Evolutionary conservation across 805 yeast species (phyloP).

Genomic region (Lipomyces sp.): DNA sequence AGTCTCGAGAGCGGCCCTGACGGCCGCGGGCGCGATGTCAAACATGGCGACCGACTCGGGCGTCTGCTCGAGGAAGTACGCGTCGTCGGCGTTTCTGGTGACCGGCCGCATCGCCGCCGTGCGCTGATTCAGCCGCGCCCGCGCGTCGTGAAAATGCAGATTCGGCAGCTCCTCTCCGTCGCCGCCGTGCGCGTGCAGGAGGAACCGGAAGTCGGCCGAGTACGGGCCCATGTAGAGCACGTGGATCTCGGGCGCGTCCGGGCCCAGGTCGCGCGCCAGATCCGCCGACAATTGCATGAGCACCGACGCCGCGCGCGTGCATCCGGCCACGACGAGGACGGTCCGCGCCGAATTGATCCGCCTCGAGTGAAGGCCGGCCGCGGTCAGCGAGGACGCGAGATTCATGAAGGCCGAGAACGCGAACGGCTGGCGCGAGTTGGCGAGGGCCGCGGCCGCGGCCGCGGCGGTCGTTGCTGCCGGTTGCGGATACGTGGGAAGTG

Average conservation of each 20-base stretch:
- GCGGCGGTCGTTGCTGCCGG: not conserved
- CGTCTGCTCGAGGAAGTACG: not conserved
- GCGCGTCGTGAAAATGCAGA: conserved; percentile 21
- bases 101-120: conserved; percentile 4
- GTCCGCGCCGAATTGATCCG: not conserved
- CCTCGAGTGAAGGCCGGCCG: conserved; percentile 2
- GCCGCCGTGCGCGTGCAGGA: conserved; percentile 12
- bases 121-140: conserved; percentile 23
- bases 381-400: conserved; percentile 8
- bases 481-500: not conserved
- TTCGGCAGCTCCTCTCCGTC: not conserved
- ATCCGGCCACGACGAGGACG: conserved; percentile 21
- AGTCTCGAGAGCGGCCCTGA: conserved; percentile 15
- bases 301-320: conserved; percentile 15
- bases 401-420: conserved; percentile 18
- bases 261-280: conserved; percentile 8
- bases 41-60: conserved; percentile 16
- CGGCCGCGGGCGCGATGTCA: conserved; percentile 14
- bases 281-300: conserved; percentile 21
- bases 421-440: conserved; percentile 16
- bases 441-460: not conserved
- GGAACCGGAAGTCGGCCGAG: conserved; percentile 13
- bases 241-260: conserved; percentile 11
- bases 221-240: conserved; percentile 24
- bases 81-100: not conserved